Conservation (phyloP, 148 eudicot species). For the Persicaria tinctoria region DNA sequence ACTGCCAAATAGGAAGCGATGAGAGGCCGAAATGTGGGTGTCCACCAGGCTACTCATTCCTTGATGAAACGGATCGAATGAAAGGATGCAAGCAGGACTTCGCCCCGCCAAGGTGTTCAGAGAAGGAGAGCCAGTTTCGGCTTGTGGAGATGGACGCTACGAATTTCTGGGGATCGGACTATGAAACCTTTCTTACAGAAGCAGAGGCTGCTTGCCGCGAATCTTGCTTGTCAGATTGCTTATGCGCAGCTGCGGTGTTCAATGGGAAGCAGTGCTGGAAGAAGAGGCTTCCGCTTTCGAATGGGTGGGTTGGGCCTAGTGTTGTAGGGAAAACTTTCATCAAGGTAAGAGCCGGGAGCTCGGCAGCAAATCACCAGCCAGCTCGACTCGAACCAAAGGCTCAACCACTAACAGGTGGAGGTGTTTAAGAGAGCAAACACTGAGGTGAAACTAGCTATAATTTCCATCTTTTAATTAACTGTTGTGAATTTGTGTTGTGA, state of each 20-base stretch:
- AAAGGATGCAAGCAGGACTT: slow-evolving; percentile 39
- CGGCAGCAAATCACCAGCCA: not conserved
- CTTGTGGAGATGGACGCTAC: slow-evolving; percentile 17
- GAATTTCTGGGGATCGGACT: slow-evolving; percentile 28
- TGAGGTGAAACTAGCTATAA: too few relatives aligned
- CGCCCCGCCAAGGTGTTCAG: slow-evolving; percentile 16
- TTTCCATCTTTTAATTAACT: too few relatives aligned
- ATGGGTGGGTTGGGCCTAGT: slow-evolving; percentile 12
- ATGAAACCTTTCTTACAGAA: slow-evolving; percentile 6
- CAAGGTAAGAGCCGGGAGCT: slow-evolving; percentile 12
- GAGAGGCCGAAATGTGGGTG: slow-evolving; percentile 37
- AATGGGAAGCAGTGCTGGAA: slow-evolving; percentile 17
- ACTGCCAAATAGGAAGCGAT: slow-evolving; percentile 27
- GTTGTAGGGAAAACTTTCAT: slow-evolving; percentile 15
- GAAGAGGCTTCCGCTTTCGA: slow-evolving; percentile 27
- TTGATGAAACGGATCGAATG: slow-evolving; percentile 31
- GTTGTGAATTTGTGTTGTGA: too few relatives aligned
- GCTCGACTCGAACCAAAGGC: too few relatives aligned
- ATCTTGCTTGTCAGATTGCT: slow-evolving; percentile 42
- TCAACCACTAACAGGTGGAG: too few relatives aligned
- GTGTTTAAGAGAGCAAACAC: too few relatives aligned
- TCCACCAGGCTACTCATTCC: slow-evolving; percentile 29
- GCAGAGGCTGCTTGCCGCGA: slow-evolving; percentile 20
- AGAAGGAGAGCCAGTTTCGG: slow-evolving; percentile 9
- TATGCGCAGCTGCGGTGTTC: slow-evolving; percentile 33